phyloP scores from a whole-genome alignment of 2,329 filamentous ascomycete genomes.

The Pestalotiopsis sp. region DNA sequence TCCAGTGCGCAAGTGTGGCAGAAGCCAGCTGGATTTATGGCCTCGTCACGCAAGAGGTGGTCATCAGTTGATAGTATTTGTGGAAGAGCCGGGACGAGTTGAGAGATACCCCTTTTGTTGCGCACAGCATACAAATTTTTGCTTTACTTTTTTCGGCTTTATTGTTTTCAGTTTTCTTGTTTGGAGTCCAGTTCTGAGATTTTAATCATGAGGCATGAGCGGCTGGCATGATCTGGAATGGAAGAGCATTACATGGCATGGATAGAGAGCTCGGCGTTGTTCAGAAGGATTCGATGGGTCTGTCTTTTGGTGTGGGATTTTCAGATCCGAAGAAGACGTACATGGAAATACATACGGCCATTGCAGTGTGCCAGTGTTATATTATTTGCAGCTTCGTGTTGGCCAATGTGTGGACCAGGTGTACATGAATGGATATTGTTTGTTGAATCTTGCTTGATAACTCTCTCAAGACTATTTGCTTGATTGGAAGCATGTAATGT shows the following conservation, averaged over 20 bases:
- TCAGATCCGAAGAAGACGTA: neutral
- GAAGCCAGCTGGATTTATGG: slow-evolving; percentile 60
- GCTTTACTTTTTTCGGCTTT: neutral
- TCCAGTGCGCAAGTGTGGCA: slow-evolving; percentile 56
- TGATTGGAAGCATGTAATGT: too few species aligned
- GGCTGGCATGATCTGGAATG: neutral
- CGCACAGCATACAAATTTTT: slow-evolving; percentile 1
- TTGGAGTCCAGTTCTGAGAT: neutral
- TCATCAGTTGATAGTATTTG: slow-evolving; percentile 30
- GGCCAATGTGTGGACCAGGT: too few species aligned
- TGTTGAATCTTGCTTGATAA: too few species aligned
- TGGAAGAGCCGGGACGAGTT: neutral
- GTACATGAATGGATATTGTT: too few species aligned
- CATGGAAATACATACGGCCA: neutral
- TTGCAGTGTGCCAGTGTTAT: neutral
- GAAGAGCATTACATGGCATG: neutral
- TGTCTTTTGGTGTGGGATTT: neutral
- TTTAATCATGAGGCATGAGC: slow-evolving; percentile 6
- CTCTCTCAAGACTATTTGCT: too few species aligned
- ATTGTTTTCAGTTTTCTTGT: neutral
- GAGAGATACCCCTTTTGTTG: slow-evolving; percentile 5
- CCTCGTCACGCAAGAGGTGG: slow-evolving; percentile 59
- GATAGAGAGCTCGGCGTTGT: slow-evolving; percentile 4
- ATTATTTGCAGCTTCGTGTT: neutral
- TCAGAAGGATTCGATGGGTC: neutral